Percentiles rank a stretch among this genome's conserved stretches.
phyloP scores from a whole-genome alignment of 345 rosid genomes.

The Gossypium rotundifolium region DNA sequence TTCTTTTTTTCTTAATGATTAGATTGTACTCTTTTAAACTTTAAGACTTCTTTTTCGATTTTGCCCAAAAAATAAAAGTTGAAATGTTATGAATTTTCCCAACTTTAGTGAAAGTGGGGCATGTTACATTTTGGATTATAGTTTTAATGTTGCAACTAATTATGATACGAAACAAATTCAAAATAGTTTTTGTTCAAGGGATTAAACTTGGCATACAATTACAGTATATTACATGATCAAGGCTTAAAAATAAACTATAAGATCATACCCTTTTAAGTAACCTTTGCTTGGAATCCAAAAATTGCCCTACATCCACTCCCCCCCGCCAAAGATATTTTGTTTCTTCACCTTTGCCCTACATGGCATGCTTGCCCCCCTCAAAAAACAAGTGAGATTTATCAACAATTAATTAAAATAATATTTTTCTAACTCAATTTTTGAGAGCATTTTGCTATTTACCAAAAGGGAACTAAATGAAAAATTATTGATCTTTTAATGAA shows the following conservation, averaged over 20 bases:
- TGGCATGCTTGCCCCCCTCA: conserved; percentile 3
- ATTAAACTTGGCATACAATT: neutral
- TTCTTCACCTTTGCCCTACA: conserved; percentile 4
- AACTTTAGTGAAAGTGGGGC: neutral
- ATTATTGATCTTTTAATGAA: neutral
- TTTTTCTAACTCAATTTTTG: neutral
- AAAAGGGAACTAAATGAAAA: neutral
- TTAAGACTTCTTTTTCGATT: neutral
- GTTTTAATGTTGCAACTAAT: neutral
- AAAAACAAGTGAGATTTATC: no score
- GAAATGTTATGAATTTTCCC: neutral
- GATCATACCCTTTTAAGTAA: neutral
- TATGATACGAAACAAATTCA: neutral
- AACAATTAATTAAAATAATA: neutral
- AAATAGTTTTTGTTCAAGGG: neutral
- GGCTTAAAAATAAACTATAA: neutral
- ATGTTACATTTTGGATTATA: neutral
- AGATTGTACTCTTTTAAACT: neutral
- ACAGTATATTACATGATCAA: neutral
- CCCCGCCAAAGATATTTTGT: neutral
- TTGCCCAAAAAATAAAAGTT: neutral
- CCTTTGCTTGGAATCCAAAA: conserved; percentile 10
- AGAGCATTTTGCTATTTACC: neutral
- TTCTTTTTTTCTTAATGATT: neutral
- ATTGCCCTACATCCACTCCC: neutral